phyloP scores from a whole-genome alignment of 192 early-diverging fungal species.

The Jimgerdemannia flammicorona region DNA sequence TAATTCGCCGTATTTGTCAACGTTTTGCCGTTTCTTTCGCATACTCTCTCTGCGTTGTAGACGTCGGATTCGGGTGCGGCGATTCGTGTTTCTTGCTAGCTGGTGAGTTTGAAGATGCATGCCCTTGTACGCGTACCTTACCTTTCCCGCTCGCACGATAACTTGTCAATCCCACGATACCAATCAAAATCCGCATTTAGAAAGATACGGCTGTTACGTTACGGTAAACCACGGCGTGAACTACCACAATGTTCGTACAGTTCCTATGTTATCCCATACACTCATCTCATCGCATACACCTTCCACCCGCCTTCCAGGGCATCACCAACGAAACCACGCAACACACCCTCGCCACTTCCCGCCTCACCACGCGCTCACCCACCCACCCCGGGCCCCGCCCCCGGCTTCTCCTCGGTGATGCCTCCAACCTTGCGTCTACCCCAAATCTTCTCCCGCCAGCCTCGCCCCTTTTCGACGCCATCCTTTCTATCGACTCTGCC shows the following conservation, averaged over 20 bases:
- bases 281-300: too few species aligned
- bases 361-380: conserved; percentile 8
- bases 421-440: conserved; percentile 14
- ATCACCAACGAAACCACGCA: conserved; percentile 43
- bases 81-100: conserved; percentile 45
- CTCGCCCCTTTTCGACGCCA: neutral
- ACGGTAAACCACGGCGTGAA: conserved; percentile 9
- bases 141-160: too few species aligned
- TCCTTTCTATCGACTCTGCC: conserved; percentile 44
- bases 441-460: too few species aligned
- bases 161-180: too few species aligned
- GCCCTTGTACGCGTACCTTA: too few species aligned
- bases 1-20: too few species aligned
- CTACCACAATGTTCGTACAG: neutral
- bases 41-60: conserved; percentile 3
- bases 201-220: conserved; percentile 12
- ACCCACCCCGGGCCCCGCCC: conserved; percentile 17
- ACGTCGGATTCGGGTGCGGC: conserved; percentile 55
- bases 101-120: too few species aligned
- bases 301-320: conserved; percentile 13
- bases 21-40: too few species aligned
- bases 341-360: conserved; percentile 24
- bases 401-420: conserved; percentile 28
- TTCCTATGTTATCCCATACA: too few species aligned
- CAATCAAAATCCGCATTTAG: too few species aligned